Percentiles rank a stretch among this genome's conserved stretches.
phyloP scores from a whole-genome alignment of 441 rosid genomes.

The Aleurites moluccanus region DNA sequence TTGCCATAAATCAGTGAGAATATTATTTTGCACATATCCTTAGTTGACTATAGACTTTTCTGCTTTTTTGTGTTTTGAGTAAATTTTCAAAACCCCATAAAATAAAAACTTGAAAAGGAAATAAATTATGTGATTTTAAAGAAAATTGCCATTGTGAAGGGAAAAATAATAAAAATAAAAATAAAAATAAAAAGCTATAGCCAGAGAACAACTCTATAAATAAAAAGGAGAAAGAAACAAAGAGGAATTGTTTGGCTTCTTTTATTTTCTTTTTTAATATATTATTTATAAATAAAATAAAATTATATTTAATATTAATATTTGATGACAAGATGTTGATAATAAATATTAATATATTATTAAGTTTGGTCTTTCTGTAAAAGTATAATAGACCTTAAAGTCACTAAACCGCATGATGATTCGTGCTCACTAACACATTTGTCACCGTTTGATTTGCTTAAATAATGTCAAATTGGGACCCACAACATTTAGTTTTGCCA shows the following conservation, averaged over 20 bases:
- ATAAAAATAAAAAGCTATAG: not conserved
- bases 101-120: not conserved
- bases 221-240: slow-evolving; percentile 17
- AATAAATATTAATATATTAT: slow-evolving; percentile 30
- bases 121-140: not conserved
- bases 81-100: slow-evolving; percentile 20
- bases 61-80: slow-evolving; percentile 20
- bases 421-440: slow-evolving; percentile 41
- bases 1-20: slow-evolving; percentile 12
- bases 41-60: slow-evolving; percentile 49
- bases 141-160: not conserved
- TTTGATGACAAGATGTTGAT: slow-evolving; percentile 39
- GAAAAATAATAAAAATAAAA: not conserved
- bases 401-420: slow-evolving; percentile 41
- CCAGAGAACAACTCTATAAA: not conserved
- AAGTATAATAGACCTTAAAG: slow-evolving; percentile 25
- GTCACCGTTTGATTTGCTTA: slow-evolving; percentile 40
- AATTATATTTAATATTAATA: not conserved
- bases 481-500: slow-evolving; percentile 15
- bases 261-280: too few species aligned
- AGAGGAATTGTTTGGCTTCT: slow-evolving; percentile 24
- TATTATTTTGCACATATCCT: slow-evolving; percentile 23
- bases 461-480: slow-evolving; percentile 35
- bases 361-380: slow-evolving; percentile 15
- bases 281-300: not conserved